phyloP scores from a whole-genome alignment of 2,329 filamentous ascomycete genomes.

The Nigrospora osmanthi region DNA sequence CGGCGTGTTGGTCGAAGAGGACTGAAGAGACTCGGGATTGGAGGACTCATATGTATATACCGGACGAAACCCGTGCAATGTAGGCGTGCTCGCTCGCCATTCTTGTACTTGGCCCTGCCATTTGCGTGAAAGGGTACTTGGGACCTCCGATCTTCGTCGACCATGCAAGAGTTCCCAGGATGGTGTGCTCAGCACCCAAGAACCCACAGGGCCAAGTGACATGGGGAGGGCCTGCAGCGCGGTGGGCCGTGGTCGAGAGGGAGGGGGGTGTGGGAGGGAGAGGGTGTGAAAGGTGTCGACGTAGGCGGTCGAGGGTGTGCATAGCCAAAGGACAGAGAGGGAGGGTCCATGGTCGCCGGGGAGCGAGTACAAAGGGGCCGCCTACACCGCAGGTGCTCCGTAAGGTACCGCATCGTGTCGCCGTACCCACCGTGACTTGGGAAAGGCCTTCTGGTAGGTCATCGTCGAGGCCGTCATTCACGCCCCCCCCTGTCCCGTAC shows the following conservation, averaged over 20 bases:
- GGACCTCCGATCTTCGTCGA: background rate
- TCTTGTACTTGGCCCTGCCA: background rate
- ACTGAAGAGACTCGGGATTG: background rate
- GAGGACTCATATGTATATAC: constrained; percentile 3
- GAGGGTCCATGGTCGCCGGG: too few species aligned
- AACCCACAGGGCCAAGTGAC: constrained; percentile 1
- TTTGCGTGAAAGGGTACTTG: background rate
- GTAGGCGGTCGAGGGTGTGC: background rate
- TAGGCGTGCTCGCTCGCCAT: background rate
- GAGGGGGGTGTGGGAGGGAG: background rate
- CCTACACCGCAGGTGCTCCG: too few species aligned
- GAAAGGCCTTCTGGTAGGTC: too few species aligned
- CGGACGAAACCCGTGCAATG: background rate
- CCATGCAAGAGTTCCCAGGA: constrained; percentile 1
- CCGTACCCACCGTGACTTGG: too few species aligned
- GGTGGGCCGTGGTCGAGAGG: background rate
- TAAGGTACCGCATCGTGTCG: too few species aligned
- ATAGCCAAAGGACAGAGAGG: background rate
- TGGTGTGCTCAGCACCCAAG: constrained; percentile 2
- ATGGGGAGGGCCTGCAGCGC: background rate
- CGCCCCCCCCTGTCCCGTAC: too few species aligned
- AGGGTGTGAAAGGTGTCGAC: background rate
- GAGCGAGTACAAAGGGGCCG: too few species aligned
- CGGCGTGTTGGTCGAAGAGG: background rate
- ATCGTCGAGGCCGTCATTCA: too few species aligned